Conservation (phyloP, 2,329 filamentous ascomycete genomes). For the Leptographium flavum region DNA sequence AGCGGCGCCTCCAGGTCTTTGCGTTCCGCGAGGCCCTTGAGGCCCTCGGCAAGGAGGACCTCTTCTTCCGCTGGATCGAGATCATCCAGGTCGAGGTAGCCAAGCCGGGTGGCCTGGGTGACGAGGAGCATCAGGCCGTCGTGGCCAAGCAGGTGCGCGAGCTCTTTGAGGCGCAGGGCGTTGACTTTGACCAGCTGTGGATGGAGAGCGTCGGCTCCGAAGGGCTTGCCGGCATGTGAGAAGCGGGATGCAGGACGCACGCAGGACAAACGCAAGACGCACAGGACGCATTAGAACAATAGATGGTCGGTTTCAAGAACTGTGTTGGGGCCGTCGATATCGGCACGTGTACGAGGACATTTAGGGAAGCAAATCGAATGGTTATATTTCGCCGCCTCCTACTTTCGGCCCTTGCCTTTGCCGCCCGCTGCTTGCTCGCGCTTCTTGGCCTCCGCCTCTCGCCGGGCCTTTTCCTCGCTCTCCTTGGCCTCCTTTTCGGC, state of each 20-base stretch:
- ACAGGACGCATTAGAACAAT: no score
- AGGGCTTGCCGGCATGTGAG: slow-evolving; percentile 16
- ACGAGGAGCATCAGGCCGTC: slow-evolving; percentile 51
- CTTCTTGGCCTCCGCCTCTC: slow-evolving; percentile 37
- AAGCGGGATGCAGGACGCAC: background rate
- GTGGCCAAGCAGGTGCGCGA: slow-evolving; percentile 62
- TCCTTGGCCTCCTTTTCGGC: slow-evolving; percentile 45
- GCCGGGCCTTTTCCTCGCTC: slow-evolving; percentile 32
- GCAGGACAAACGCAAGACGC: background rate
- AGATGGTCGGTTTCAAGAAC: no score
- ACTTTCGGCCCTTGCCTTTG: slow-evolving; percentile 24
- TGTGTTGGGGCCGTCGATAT: no score
- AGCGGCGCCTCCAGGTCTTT: slow-evolving; percentile 59
- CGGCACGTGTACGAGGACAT: no score
- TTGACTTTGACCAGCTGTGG: slow-evolving; percentile 78
- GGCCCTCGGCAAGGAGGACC: slow-evolving; percentile 65
- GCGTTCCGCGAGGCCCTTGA: slow-evolving; percentile 65
- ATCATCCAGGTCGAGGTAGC: slow-evolving; percentile 78
- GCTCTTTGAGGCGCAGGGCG: slow-evolving; percentile 57
- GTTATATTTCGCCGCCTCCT: slow-evolving; percentile 25
- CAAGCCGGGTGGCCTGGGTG: slow-evolving; percentile 61
- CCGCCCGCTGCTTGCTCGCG: slow-evolving; percentile 34
- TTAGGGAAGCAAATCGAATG: no score
- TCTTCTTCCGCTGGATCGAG: slow-evolving; percentile 91
- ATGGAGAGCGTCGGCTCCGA: slow-evolving; percentile 41